Base-by-base conservation (phyloP, 257 asterid genomes). In the Henckelia pumila region DNA sequence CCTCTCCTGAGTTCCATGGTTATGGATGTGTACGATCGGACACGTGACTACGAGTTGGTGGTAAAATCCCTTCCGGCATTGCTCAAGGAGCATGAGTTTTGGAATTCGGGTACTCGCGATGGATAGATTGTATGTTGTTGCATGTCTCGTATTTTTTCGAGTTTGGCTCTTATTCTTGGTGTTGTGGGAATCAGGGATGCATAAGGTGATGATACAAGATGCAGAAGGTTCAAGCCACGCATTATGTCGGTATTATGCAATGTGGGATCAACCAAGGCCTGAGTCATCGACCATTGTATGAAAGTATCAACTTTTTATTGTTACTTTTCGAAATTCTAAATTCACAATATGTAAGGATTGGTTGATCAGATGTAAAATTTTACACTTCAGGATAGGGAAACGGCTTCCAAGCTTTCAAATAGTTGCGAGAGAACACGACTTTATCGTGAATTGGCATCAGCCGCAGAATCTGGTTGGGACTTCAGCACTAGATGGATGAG, bases 401-500 rank as follows among this genome's bases (percentile, higher is more conserved):
- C 84, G 11, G 97, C 99, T 79, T 86, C 95, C 24, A 80, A 78
- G 57, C 83, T 94, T 23, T 28, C 88, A 11, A 77, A 56, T 76
- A 32, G 57, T 1, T 79, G 86, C 69, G 84, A 76, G 56, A 87
- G 80, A 75, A 67, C 80, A 1, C 75, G 70, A 55, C 72, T 91
- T 44, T 94, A 87, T 59, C 91, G 96, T 5, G 96, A 91, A 70
- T 3, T 88, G 40, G 97, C 97, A 32, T 82, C 99, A 6, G 40
- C 96, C 14, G 97, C 97, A 63, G 99, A 94, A 80, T 82, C 96
- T 67, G 99, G 99, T 26, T 88, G 96, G 99, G 99, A 94, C 83
- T 91, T 94, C 73, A 88, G 96, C 76, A 73, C 85, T 64, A 82
- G 97, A 82, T 94, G 96, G 96, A 94, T 94, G 99, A 84, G 96